Evolutionary conservation across 345 rosid species (phyloP).

Genomic region (Ailanthus altissimus): DNA sequence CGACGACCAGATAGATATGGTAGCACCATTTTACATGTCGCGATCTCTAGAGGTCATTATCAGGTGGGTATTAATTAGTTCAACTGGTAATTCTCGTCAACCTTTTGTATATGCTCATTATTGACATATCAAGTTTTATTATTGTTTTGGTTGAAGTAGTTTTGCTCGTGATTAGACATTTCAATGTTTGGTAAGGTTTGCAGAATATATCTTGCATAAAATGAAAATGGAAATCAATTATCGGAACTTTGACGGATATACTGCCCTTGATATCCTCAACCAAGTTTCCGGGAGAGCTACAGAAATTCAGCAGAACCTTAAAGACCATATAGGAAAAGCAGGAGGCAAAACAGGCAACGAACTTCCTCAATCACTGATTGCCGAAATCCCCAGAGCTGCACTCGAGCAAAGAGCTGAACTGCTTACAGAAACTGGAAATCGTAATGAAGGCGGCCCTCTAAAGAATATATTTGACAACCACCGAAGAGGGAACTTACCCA

Average conservation of each 20-base stretch:
- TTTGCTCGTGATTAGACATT: neutral
- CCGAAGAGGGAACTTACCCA: too few relatives aligned
- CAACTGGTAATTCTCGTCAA: neutral
- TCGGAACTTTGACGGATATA: neutral
- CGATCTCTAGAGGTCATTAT: neutral
- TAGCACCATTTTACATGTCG: constrained; percentile 14
- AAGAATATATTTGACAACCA: neutral
- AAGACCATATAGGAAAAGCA: neutral
- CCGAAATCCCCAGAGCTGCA: neutral
- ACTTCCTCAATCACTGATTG: neutral
- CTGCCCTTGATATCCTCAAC: constrained; percentile 7
- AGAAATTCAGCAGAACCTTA: neutral
- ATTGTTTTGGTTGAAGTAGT: neutral
- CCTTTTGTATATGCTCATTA: neutral
- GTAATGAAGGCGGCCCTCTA: neutral
- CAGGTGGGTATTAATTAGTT: constrained; percentile 2
- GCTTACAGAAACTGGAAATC: neutral
- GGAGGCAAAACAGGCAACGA: neutral
- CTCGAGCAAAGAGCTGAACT: neutral
- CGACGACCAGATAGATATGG: constrained; percentile 3
- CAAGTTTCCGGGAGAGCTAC: neutral
- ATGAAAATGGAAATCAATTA: neutral
- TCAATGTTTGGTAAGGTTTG: constrained; percentile 2
- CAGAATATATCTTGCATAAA: constrained; percentile 13
- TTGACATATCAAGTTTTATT: neutral